These are phyloP conservation scores for Colletotrichum camelliae DNA, from an alignment of 2,329 filamentous ascomycete genomes.

Conservation along the genomic window DNA sequence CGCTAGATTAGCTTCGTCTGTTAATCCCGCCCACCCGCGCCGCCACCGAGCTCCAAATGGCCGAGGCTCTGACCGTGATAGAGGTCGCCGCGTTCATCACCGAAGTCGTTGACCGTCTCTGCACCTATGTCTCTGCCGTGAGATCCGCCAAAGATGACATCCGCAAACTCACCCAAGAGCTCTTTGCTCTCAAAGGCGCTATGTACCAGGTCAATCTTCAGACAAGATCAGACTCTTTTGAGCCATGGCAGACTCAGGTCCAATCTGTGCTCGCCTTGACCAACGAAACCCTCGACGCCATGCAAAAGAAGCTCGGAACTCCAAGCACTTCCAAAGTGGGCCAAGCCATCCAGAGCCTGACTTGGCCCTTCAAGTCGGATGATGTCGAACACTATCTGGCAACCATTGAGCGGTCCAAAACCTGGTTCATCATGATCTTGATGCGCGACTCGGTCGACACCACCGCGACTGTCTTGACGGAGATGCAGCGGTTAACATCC, in stretches of 20 bases:
- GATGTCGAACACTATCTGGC: constrained; percentile 26
- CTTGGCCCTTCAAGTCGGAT: constrained; percentile 26
- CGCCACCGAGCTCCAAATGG: constrained; percentile 14
- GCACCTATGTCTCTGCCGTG: constrained; percentile 20
- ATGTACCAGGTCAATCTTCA: constrained; percentile 25
- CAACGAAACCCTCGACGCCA: constrained; percentile 24
- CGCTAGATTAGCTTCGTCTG: background rate
- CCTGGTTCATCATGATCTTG: constrained; percentile 30
- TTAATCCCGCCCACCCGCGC: background rate
- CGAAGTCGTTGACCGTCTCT: constrained; percentile 24
- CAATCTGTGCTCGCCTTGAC: constrained; percentile 26
- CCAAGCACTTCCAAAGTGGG: constrained; percentile 18
- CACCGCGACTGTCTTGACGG: constrained; percentile 22
- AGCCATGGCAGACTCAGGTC: constrained; percentile 2
- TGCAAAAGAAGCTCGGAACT: constrained; percentile 20
- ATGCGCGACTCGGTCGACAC: constrained; percentile 25
- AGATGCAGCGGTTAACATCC: constrained; percentile 25
- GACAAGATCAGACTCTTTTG: background rate
- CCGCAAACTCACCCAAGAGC: constrained; percentile 27
- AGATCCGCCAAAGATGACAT: constrained; percentile 29
- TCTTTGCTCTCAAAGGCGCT: constrained; percentile 27
- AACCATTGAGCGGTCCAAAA: constrained; percentile 27
- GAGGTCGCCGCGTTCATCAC: constrained; percentile 25
- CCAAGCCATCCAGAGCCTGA: constrained; percentile 10
- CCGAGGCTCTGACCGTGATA: constrained; percentile 23